Evolutionary conservation across 768 basidiomycete species (phyloP).

Genomic region (Tricholoma furcatifolium): DNA sequence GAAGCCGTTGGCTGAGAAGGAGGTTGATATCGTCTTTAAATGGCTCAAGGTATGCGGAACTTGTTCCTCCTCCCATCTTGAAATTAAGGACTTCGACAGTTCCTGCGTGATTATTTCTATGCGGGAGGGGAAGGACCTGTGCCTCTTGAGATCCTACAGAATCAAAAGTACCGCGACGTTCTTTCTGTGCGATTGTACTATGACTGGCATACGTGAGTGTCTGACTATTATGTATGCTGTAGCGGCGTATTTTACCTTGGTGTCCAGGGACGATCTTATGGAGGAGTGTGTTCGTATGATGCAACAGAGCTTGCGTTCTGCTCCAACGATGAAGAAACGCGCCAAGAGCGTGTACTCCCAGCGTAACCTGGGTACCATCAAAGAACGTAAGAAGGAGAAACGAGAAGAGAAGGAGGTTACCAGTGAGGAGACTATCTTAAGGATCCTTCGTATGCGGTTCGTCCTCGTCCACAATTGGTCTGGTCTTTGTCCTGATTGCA

Average conservation of each 20-base stretch:
- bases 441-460: slow-evolving; percentile 94
- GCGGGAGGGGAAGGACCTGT: slow-evolving; percentile 92
- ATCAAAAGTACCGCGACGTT: slow-evolving; percentile 92
- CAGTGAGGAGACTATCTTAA: slow-evolving; percentile 88
- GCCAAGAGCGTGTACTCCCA: slow-evolving; percentile 92
- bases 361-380: slow-evolving; percentile 94
- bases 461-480: not conserved
- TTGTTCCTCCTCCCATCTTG: not conserved
- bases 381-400: slow-evolving; percentile 91
- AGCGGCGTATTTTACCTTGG: slow-evolving; percentile 11
- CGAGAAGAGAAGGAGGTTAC: slow-evolving; percentile 73
- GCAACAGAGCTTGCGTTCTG: slow-evolving; percentile 78
- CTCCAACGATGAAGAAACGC: slow-evolving; percentile 79
- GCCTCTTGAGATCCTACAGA: slow-evolving; percentile 82
- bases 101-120: slow-evolving; percentile 93
- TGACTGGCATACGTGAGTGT: slow-evolving; percentile 86
- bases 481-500: not conserved
- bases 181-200: slow-evolving; percentile 92
- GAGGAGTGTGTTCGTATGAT: slow-evolving; percentile 96
- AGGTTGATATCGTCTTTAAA: slow-evolving; percentile 98
- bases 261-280: slow-evolving; percentile 73
- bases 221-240: not conserved
- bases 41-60: slow-evolving; percentile 77
- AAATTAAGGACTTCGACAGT: slow-evolving; percentile 43
- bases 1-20: slow-evolving; percentile 91